Percentiles rank a stretch among this genome's conserved stretches.
Conservation (phyloP, 2,329 filamentous ascomycete genomes). For the Trichoderma sp. region DNA sequence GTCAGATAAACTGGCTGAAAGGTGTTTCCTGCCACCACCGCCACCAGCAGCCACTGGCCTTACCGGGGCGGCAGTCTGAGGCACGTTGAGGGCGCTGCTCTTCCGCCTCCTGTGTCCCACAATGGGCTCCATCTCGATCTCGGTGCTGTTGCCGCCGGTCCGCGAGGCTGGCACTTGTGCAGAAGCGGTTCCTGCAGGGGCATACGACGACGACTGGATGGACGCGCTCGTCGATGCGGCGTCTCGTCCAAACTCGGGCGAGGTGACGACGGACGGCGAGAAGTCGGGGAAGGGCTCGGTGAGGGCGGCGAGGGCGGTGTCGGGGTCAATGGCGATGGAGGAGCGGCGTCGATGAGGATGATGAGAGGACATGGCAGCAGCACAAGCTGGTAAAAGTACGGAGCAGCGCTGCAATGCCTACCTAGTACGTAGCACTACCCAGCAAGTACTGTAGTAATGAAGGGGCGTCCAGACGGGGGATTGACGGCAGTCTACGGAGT, state of each 20-base stretch:
- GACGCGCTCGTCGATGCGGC: slow-evolving; percentile 11
- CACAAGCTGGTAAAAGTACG: not conserved
- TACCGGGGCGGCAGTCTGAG: slow-evolving; percentile 25
- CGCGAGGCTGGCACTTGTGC: not conserved
- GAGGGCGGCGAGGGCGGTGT: not conserved
- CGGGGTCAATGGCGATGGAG: slow-evolving; percentile 5
- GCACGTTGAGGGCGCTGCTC: slow-evolving; percentile 45
- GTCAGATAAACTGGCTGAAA: slow-evolving; percentile 32
- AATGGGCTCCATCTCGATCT: slow-evolving; percentile 57
- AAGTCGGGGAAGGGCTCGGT: slow-evolving; percentile 9
- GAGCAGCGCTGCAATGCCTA: not conserved
- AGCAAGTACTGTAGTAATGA: slow-evolving; percentile 1
- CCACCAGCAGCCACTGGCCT: slow-evolving; percentile 15
- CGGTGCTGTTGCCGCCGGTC: slow-evolving; percentile 28
- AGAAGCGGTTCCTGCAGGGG: not conserved
- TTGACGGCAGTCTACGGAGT: slow-evolving; percentile 12
- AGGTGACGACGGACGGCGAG: slow-evolving; percentile 5
- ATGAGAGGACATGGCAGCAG: not conserved
- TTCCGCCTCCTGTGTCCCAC: slow-evolving; percentile 53
- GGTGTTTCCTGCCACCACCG: slow-evolving; percentile 19
- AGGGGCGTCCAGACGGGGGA: slow-evolving; percentile 13
- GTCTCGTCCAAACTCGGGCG: not conserved
- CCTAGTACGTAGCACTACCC: no score
- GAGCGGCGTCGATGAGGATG: slow-evolving; percentile 9
- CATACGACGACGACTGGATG: not conserved